These are phyloP conservation scores for Bimuria novae-zelandiae DNA, from an alignment of 2,329 filamentous ascomycete species.

Conservation along the genomic window DNA sequence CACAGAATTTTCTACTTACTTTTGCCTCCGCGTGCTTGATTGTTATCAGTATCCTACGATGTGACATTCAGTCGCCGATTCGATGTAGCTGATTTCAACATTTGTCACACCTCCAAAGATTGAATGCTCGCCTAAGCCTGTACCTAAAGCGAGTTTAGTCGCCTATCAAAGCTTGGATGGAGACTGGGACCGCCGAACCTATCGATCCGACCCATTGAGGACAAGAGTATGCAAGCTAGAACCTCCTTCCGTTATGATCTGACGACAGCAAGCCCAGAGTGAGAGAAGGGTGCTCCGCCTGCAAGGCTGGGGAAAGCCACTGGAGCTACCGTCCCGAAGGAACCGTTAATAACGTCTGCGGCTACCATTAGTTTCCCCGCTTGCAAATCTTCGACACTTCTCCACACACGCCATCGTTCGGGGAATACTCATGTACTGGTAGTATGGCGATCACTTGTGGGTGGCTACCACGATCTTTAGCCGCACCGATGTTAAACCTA, in stretches of 20 bases:
- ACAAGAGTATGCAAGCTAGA: not conserved
- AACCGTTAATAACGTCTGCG: conserved; percentile 5
- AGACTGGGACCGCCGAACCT: not conserved
- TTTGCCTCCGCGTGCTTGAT: not conserved
- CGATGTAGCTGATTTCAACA: not conserved
- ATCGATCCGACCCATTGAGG: not conserved
- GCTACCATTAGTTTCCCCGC: conserved; percentile 1
- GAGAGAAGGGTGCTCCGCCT: not conserved
- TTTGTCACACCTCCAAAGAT: not conserved
- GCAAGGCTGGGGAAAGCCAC: not conserved
- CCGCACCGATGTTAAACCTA: not conserved
- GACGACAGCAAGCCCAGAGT: conserved; percentile 4
- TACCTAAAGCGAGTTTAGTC: not conserved
- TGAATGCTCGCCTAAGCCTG: conserved; percentile 1
- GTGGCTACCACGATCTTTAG: not conserved
- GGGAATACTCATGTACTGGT: not conserved
- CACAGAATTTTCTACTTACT: too few relatives aligned
- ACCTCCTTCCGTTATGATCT: conserved; percentile 8
- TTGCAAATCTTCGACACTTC: not conserved
- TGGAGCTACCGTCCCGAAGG: not conserved
- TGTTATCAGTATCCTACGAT: not conserved
- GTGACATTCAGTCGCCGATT: not conserved
- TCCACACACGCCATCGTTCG: not conserved
- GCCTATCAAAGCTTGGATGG: not conserved
- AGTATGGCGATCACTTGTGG: not conserved